Evolutionary conservation across 2,329 filamentous ascomycete species (phyloP).

Genomic region (Xylogone sp.): DNA sequence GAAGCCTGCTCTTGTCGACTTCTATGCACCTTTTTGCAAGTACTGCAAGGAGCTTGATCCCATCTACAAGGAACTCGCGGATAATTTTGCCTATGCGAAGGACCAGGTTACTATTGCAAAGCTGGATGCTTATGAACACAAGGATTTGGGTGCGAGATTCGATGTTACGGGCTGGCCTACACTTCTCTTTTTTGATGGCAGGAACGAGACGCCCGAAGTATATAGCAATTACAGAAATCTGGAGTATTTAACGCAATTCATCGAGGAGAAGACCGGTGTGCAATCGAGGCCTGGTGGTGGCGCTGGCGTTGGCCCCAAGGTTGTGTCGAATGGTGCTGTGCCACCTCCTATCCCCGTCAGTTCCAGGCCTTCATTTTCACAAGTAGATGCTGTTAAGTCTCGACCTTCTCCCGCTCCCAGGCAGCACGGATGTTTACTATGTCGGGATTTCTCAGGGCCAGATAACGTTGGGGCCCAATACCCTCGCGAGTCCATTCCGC

Average conservation of each 20-base stretch:
- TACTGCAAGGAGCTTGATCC: slow-evolving; percentile 95
- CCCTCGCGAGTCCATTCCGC: slow-evolving; percentile 67
- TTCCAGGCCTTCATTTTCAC: slow-evolving; percentile 32
- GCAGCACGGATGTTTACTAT: slow-evolving; percentile 64
- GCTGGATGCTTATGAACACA: slow-evolving; percentile 84
- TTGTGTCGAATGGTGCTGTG: slow-evolving; percentile 9
- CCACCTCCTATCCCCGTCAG: slow-evolving; percentile 25
- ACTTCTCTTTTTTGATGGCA: slow-evolving; percentile 78
- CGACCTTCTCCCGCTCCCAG: slow-evolving; percentile 14
- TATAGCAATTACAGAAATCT: slow-evolving; percentile 15
- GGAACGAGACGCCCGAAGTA: slow-evolving; percentile 13
- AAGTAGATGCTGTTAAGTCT: slow-evolving; percentile 41
- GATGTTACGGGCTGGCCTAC: slow-evolving; percentile 84
- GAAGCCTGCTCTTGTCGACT: slow-evolving; percentile 92
- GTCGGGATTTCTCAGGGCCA: slow-evolving; percentile 81
- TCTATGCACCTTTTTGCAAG: slow-evolving; percentile 96
- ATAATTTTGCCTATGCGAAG: slow-evolving; percentile 69
- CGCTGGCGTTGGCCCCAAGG: slow-evolving; percentile 7
- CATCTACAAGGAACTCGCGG: slow-evolving; percentile 79
- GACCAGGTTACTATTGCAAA: slow-evolving; percentile 81
- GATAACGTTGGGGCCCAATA: slow-evolving; percentile 76
- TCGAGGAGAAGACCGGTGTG: slow-evolving; percentile 20
- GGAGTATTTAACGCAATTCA: slow-evolving; percentile 16
- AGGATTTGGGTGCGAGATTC: slow-evolving; percentile 67
- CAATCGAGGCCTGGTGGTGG: slow-evolving; percentile 16